These are phyloP conservation scores for Alternaria postmessia DNA, from an alignment of 2,329 filamentous ascomycete genomes.

Conservation along the genomic window DNA sequence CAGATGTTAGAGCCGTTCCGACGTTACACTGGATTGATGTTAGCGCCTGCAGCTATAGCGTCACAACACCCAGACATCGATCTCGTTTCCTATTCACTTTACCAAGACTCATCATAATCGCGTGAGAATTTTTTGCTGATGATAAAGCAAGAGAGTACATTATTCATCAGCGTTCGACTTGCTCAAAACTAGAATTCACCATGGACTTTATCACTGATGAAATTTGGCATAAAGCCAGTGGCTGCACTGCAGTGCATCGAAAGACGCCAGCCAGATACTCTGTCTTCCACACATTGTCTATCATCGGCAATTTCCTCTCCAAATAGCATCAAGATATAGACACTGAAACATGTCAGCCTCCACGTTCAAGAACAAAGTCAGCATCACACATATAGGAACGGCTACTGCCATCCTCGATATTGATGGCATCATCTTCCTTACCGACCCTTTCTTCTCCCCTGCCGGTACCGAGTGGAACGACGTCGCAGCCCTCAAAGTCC, in stretches of 20 bases:
- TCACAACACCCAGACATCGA: background rate
- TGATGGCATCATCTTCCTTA: constrained; percentile 34
- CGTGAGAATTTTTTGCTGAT: background rate
- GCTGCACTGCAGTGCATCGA: background rate
- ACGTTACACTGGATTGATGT: background rate
- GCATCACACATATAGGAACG: constrained; percentile 58
- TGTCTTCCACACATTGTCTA: background rate
- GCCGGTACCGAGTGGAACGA: constrained; percentile 14
- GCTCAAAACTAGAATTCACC: background rate
- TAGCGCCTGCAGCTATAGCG: background rate
- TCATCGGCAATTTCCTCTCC: background rate
- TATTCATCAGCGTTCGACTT: background rate
- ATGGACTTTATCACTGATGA: background rate
- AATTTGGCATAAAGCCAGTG: background rate
- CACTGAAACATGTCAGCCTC: background rate
- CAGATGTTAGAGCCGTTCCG: background rate
- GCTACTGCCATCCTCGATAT: constrained; percentile 58
- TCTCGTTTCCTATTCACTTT: background rate
- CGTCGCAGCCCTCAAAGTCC: background rate
- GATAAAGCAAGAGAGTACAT: background rate
- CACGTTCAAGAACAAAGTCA: constrained; percentile 33
- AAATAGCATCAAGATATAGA: accelerated
- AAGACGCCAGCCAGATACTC: background rate
- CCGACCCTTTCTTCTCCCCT: constrained; percentile 36
- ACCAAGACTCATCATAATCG: background rate